Evolutionary conservation across 2,329 filamentous ascomycete genomes (phyloP).

Genomic region (Rutstroemia sydowiana): DNA sequence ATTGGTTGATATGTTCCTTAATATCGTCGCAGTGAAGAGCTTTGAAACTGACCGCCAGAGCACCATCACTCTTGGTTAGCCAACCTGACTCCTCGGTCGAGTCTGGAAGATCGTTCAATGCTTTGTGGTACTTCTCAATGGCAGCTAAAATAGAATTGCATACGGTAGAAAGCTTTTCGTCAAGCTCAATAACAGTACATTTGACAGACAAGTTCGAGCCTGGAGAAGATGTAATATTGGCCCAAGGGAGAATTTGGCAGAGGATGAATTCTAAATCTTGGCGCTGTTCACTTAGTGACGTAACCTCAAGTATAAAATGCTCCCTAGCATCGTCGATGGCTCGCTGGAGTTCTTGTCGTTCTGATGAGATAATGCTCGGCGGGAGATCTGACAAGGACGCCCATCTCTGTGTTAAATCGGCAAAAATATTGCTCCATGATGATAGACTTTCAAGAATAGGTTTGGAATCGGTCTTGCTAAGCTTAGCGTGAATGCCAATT

Average conservation of each 20-base stretch:
- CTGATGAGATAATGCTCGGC: constrained; percentile 38
- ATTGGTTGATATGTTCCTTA: constrained; percentile 32
- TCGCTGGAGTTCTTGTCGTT: constrained; percentile 22
- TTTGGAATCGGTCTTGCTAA: constrained; percentile 46
- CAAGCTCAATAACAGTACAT: constrained; percentile 37
- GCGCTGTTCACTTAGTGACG: constrained; percentile 36
- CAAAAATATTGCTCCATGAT: constrained; percentile 44
- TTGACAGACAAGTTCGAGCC: constrained; percentile 6
- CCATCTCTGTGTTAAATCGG: constrained; percentile 36
- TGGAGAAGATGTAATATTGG: constrained; percentile 29
- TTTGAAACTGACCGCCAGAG: constrained; percentile 22
- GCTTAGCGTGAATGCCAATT: constrained; percentile 57
- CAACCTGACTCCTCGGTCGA: constrained; percentile 57
- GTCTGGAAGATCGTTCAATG: constrained; percentile 45
- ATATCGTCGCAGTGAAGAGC: constrained; percentile 23
- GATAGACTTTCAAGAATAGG: constrained; percentile 39
- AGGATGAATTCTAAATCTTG: constrained; percentile 59
- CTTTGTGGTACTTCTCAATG: constrained; percentile 62
- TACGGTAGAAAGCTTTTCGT: constrained; percentile 52
- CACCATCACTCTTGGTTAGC: constrained; percentile 40
- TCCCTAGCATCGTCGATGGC: constrained; percentile 14
- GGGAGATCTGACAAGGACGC: constrained; percentile 43
- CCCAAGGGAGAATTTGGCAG: constrained; percentile 60
- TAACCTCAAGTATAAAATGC: constrained; percentile 30
- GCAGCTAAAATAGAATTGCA: constrained; percentile 72